A percentile compares a stretch with the other conserved stretches of the same genome.
Conservation (phyloP, 2,329 filamentous ascomycete genomes). For the Diaporthe velutina region DNA sequence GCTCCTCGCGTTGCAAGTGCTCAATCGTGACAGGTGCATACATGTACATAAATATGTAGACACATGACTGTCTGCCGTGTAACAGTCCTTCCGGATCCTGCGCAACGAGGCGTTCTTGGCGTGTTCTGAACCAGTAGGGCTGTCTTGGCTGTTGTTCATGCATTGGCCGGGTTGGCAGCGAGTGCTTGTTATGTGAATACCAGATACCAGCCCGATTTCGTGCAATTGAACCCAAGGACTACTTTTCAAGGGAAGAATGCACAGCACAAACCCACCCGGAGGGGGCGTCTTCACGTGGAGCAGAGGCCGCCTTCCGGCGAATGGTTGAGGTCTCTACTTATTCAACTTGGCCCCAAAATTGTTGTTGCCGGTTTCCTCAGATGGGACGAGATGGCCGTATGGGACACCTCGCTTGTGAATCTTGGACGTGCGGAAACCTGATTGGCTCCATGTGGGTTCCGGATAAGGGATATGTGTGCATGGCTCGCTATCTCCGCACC, state of each 20-base stretch:
- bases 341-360: background rate
- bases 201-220: background rate
- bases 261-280: background rate
- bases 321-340: background rate
- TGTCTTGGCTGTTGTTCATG: background rate
- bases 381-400: background rate
- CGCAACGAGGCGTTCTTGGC: slow-evolving; percentile 4
- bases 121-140: background rate
- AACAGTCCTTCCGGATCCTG: background rate
- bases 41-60: background rate
- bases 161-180: background rate
- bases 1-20: background rate
- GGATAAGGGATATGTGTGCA: background rate
- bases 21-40: background rate
- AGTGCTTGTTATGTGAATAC: background rate
- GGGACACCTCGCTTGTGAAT: background rate
- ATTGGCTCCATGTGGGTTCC: slow-evolving; percentile 1
- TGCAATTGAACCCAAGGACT: background rate
- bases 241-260: too few relatives aligned
- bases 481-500: slow-evolving; percentile 8
- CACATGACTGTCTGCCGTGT: background rate
- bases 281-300: background rate
- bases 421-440: background rate
- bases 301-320: background rate
- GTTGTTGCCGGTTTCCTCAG: background rate